Evolutionary conservation across 805 yeast species (phyloP).

Genomic region (Myxozyma mucilagina): DNA sequence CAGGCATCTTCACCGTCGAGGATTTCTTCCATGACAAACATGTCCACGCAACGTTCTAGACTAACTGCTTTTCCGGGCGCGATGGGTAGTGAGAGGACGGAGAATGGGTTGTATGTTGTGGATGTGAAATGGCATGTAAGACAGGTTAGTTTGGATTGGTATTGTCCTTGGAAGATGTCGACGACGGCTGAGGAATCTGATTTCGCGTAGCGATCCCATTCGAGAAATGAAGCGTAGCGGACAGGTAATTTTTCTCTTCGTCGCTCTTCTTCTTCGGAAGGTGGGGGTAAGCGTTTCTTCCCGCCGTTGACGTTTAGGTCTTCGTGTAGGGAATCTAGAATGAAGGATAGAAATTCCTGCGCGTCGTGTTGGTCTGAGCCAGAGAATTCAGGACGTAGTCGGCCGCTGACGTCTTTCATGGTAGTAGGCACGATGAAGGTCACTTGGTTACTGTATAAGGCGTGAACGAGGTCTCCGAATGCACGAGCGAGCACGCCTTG

Average conservation of each 20-base stretch:
- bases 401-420: conserved; percentile 68
- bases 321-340: conserved; percentile 78
- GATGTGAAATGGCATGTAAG: conserved; percentile 71
- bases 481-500: conserved; percentile 73
- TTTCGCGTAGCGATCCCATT: conserved; percentile 86
- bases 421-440: conserved; percentile 57
- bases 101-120: conserved; percentile 81
- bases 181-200: conserved; percentile 78
- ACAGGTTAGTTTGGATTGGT: conserved; percentile 75
- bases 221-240: conserved; percentile 79
- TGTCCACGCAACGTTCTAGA: conserved; percentile 68
- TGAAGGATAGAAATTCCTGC: conserved; percentile 73
- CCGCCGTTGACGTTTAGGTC: conserved; percentile 71
- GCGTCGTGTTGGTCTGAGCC: conserved; percentile 81
- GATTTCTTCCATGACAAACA: conserved; percentile 72
- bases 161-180: conserved; percentile 86
- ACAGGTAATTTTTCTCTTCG: conserved; percentile 71
- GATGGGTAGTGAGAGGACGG: conserved; percentile 76
- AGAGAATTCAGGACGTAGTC: conserved; percentile 62
- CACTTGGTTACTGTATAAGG: conserved; percentile 53
- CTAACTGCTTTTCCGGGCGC: conserved; percentile 49
- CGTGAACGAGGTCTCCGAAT: conserved; percentile 58
- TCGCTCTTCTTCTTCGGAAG: conserved; percentile 70
- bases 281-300: conserved; percentile 55
- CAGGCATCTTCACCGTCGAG: conserved; percentile 79